phyloP scores from a whole-genome alignment of 1,284 basidiomycete genomes.

The Anthracocystis setariae region DNA sequence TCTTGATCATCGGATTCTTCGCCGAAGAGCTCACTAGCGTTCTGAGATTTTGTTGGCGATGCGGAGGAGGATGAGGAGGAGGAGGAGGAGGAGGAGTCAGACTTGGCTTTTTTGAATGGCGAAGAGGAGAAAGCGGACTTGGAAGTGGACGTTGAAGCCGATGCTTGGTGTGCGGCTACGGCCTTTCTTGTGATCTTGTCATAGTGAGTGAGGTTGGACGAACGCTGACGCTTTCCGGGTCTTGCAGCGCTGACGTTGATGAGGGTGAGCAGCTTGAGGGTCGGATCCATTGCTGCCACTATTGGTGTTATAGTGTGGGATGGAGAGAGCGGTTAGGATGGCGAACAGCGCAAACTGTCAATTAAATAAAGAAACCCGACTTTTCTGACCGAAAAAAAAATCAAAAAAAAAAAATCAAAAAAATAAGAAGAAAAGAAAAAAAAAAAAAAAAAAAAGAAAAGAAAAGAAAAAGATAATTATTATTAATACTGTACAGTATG shows the following conservation, averaged over 20 bases:
- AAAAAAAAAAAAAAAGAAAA: background rate
- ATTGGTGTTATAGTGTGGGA: background rate
- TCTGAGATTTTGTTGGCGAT: conserved; percentile 10
- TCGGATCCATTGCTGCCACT: conserved; percentile 42
- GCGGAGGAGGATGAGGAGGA: too few species aligned
- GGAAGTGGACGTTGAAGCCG: conserved; percentile 38
- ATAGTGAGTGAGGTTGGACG: conserved; percentile 42
- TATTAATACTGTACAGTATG: too few species aligned
- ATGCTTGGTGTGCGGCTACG: conserved; percentile 36
- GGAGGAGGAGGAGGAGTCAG: too few species aligned
- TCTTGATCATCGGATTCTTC: conserved; percentile 41
- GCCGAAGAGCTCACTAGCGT: conserved; percentile 18
- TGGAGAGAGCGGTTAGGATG: conserved; percentile 6
- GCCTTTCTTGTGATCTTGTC: conserved; percentile 36
- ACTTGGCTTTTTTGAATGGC: conserved; percentile 24
- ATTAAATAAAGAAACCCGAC: background rate
- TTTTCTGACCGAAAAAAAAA: background rate
- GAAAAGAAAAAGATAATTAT: too few species aligned
- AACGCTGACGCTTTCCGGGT: conserved; percentile 69
- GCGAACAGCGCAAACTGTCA: background rate
- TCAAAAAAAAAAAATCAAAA: too few species aligned
- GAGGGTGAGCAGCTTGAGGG: conserved; percentile 80
- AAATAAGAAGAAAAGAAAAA: conserved; percentile 8
- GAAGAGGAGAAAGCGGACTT: conserved; percentile 18
- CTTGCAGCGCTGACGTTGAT: conserved; percentile 86